phyloP scores from a whole-genome alignment of 768 basidiomycete genomes.

The Pleurotus ostreatus region DNA sequence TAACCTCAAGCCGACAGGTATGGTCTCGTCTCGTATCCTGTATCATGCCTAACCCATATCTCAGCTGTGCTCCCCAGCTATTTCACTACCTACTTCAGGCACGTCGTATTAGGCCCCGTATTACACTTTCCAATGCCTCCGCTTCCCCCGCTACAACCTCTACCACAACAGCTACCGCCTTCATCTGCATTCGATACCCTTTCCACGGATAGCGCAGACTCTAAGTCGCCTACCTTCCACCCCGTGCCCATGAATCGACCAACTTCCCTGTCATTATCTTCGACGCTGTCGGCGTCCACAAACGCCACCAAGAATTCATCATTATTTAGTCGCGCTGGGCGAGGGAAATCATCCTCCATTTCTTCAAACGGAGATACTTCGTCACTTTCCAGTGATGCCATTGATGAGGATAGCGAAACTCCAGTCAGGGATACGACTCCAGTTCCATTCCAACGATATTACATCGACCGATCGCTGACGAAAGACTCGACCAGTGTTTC shows the following conservation, averaged over 20 bases:
- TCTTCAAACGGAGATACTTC: slow-evolving; percentile 21
- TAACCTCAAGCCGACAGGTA: slow-evolving; percentile 66
- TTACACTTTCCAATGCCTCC: slow-evolving; percentile 68
- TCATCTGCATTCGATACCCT: slow-evolving; percentile 32
- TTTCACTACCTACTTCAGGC: slow-evolving; percentile 68
- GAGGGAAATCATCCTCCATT: slow-evolving; percentile 25
- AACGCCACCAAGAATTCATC: slow-evolving; percentile 25
- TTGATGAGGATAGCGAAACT: slow-evolving; percentile 10
- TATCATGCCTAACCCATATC: not conserved
- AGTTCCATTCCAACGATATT: slow-evolving; percentile 31
- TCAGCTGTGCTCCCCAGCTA: slow-evolving; percentile 65
- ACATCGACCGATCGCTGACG: slow-evolving; percentile 43
- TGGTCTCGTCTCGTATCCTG: slow-evolving; percentile 16
- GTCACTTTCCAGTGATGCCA: slow-evolving; percentile 10
- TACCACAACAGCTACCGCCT: slow-evolving; percentile 40
- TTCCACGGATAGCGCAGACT: slow-evolving; percentile 28
- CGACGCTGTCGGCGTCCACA: slow-evolving; percentile 34
- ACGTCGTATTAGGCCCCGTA: slow-evolving; percentile 57
- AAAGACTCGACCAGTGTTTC: slow-evolving; percentile 31
- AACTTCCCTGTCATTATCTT: slow-evolving; percentile 50
- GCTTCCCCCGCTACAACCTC: slow-evolving; percentile 57
- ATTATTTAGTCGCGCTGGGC: slow-evolving; percentile 6
- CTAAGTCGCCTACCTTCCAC: slow-evolving; percentile 24
- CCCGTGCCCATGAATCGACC: slow-evolving; percentile 26
- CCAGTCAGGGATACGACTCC: slow-evolving; percentile 15